Evolutionary conservation across 2,329 filamentous ascomycete species (phyloP).

Genomic region (Penicillium sp.): DNA sequence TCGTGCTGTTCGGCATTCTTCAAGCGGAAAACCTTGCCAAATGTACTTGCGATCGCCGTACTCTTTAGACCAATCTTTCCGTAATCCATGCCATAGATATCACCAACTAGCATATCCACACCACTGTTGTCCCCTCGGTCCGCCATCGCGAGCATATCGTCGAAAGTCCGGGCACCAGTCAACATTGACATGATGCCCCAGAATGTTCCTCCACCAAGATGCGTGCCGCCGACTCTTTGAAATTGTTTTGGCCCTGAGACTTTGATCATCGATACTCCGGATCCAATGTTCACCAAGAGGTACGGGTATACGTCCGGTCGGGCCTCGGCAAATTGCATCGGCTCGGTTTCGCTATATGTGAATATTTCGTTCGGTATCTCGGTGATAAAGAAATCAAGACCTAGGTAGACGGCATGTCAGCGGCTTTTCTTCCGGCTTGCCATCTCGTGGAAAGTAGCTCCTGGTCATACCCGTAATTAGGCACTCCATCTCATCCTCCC

Average conservation of each 20-base stretch:
- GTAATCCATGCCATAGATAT: conserved; percentile 97
- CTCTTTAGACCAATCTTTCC: conserved; percentile 95
- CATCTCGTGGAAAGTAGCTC: not conserved
- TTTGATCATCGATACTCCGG: conserved; percentile 95
- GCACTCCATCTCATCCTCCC: conserved; percentile 99
- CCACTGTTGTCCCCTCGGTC: conserved; percentile 89
- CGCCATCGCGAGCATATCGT: conserved; percentile 93
- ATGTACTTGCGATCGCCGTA: conserved; percentile 92
- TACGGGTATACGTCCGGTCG: conserved; percentile 90
- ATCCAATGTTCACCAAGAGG: conserved; percentile 96
- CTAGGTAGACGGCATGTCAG: conserved; percentile 48
- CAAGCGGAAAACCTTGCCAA: conserved; percentile 95
- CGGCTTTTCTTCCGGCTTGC: not conserved
- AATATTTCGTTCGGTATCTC: conserved; percentile 98
- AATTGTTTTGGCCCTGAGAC: conserved; percentile 87
- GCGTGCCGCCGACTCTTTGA: conserved; percentile 91
- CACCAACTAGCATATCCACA: conserved; percentile 95
- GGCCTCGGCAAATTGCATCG: conserved; percentile 85
- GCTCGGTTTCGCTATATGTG: conserved; percentile 87
- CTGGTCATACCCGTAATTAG: conserved; percentile 77
- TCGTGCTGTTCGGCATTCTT: conserved; percentile 84
- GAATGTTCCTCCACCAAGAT: conserved; percentile 92
- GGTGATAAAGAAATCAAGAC: conserved; percentile 97
- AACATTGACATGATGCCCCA: conserved; percentile 93
- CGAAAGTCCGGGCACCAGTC: conserved; percentile 93